Conservation (phyloP, 2,329 filamentous ascomycete species). For the Nakataea oryzae region DNA sequence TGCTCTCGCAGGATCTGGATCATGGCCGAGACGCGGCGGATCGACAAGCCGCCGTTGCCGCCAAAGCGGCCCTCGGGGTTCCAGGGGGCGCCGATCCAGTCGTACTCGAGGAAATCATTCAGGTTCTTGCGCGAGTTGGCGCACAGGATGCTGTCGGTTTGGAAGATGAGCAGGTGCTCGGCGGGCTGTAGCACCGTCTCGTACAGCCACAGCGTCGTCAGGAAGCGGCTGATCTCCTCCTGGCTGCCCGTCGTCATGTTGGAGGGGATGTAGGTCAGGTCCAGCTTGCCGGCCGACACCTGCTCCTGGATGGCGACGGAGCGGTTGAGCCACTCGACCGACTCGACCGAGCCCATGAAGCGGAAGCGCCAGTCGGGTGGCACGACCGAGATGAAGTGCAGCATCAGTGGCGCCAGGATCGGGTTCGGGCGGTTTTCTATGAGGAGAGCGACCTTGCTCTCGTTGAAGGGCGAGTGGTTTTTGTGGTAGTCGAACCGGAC, state of each 20-base stretch:
- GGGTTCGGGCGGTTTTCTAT: constrained; percentile 40
- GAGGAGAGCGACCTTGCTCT: constrained; percentile 42
- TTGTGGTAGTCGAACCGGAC: constrained; percentile 22
- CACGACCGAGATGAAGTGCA: constrained; percentile 46
- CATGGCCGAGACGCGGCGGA: constrained; percentile 42
- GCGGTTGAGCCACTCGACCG: constrained; percentile 31
- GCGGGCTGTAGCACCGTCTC: constrained; percentile 34
- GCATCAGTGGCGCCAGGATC: constrained; percentile 39
- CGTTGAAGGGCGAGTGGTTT: constrained; percentile 28
- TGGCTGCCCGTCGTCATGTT: constrained; percentile 39
- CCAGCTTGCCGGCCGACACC: constrained; percentile 32
- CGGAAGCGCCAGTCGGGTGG: constrained; percentile 47
- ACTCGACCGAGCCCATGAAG: constrained; percentile 40
- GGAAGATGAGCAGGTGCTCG: constrained; percentile 44
- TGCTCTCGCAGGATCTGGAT: constrained; percentile 39
- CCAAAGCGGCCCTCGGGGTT: constrained; percentile 28
- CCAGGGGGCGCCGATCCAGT: constrained; percentile 45
- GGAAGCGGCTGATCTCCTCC: constrained; percentile 41
- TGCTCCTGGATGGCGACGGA: constrained; percentile 34
- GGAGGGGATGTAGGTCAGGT: constrained; percentile 37
- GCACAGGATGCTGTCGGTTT: constrained; percentile 45
- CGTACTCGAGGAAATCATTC: constrained; percentile 39
- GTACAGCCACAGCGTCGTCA: constrained; percentile 43
- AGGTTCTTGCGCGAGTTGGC: constrained; percentile 36
- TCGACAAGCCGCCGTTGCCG: constrained; percentile 40